phyloP scores from a whole-genome alignment of 768 basidiomycete genomes.

The Lactifluus rugatus region DNA sequence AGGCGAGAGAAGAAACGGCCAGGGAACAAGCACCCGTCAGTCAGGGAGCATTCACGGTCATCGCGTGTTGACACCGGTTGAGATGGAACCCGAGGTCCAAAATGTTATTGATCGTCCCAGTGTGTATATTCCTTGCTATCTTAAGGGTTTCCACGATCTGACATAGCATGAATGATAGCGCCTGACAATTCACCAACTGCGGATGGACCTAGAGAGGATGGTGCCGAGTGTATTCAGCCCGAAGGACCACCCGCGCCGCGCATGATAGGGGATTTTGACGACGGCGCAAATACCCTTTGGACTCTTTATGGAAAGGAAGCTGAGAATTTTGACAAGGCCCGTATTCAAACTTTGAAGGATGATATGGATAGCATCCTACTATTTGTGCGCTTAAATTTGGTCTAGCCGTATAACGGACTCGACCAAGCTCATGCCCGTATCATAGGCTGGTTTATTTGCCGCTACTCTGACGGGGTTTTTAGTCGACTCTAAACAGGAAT shows the following conservation, averaged over 20 bases:
- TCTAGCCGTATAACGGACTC: not conserved
- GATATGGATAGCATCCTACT: conserved; percentile 35
- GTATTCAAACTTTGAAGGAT: conserved; percentile 31
- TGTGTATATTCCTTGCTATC: not conserved
- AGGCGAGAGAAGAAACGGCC: not conserved
- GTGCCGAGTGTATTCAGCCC: not conserved
- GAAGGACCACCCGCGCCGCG: not conserved
- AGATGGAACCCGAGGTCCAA: not conserved
- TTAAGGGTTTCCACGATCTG: not conserved
- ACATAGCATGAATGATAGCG: not conserved
- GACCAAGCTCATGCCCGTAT: not conserved
- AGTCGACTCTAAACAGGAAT: not conserved
- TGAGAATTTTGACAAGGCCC: conserved; percentile 26
- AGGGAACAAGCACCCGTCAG: not conserved
- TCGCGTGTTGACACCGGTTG: not conserved
- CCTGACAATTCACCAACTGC: not conserved
- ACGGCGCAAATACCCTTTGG: conserved; percentile 32
- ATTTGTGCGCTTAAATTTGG: conserved; percentile 25
- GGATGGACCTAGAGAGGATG: no score
- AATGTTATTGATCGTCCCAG: not conserved
- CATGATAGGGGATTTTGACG: conserved; percentile 23
- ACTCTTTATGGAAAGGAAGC: conserved; percentile 30
- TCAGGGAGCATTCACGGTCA: not conserved
- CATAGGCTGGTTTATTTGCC: not conserved
- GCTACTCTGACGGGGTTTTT: not conserved